A percentile compares a stretch with the other conserved stretches of the same genome.
Evolutionary conservation across 331 rosid genomes (phyloP).

Genomic region (Rosa hybrid): DNA sequence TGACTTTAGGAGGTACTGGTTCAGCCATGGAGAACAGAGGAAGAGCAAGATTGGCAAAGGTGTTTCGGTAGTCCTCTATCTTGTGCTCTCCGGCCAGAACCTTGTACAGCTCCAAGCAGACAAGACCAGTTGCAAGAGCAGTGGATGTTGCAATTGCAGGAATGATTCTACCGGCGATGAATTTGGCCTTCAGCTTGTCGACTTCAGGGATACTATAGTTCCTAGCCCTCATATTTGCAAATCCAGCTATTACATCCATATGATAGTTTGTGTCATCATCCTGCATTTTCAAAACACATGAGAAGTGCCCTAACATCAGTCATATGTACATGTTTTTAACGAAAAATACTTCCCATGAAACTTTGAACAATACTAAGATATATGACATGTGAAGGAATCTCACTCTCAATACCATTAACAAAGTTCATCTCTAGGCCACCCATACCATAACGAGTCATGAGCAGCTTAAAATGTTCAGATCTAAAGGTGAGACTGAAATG

Average conservation of each 20-base stretch:
- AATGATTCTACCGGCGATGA: slow-evolving; percentile 41
- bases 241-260: slow-evolving; percentile 40
- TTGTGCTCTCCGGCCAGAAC: slow-evolving; percentile 33
- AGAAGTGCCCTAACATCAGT: background rate
- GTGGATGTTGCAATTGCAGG: slow-evolving; percentile 42
- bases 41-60: slow-evolving; percentile 37
- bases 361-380: background rate
- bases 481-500: background rate
- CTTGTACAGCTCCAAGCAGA: slow-evolving; percentile 42
- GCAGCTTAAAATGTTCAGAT: background rate
- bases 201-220: slow-evolving; percentile 37
- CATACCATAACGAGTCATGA: background rate
- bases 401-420: background rate
- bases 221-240: slow-evolving; percentile 47
- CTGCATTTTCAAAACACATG: slow-evolving; percentile 20
- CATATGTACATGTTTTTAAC: background rate
- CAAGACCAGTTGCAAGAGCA: slow-evolving; percentile 41
- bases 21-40: slow-evolving; percentile 39
- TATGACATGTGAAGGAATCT: background rate
- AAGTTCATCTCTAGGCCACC: background rate
- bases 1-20: slow-evolving; percentile 42
- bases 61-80: slow-evolving; percentile 37
- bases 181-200: slow-evolving; percentile 41
- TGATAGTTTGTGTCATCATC: slow-evolving; percentile 44
- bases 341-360: background rate